These are phyloP conservation scores for Viola odorata DNA, from an alignment of 345 rosid species.

Conservation along the genomic window DNA sequence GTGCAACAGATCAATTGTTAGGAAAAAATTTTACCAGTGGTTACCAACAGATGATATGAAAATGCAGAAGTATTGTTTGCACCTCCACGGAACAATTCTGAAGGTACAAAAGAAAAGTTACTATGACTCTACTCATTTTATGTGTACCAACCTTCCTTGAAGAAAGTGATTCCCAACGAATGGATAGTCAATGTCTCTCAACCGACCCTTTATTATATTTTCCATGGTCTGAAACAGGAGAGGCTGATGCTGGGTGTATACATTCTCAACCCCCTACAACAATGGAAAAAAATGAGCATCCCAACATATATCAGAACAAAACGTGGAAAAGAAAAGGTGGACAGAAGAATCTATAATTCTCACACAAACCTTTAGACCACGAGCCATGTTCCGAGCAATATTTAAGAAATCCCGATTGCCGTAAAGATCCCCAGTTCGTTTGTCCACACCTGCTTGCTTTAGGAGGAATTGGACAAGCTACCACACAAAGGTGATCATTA, in stretches of 20 bases:
- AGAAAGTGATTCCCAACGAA: slow-evolving; percentile 90
- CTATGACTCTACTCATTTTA: slow-evolving; percentile 1
- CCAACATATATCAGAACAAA: background rate
- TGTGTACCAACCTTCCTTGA: slow-evolving; percentile 73
- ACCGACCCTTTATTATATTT: slow-evolving; percentile 78
- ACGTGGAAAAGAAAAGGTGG: background rate
- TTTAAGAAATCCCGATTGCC: slow-evolving; percentile 91
- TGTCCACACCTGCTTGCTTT: slow-evolving; percentile 95
- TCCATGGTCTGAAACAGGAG: slow-evolving; percentile 93
- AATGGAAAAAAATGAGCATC: background rate
- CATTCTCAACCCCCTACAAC: slow-evolving; percentile 89
- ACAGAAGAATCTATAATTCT: slow-evolving; percentile 4
- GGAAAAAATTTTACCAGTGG: no score
- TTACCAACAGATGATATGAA: no score
- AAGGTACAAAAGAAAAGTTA: background rate
- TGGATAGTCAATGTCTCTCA: slow-evolving; percentile 93
- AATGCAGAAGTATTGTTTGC: no score
- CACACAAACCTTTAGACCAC: slow-evolving; percentile 86
- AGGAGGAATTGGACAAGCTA: slow-evolving; percentile 94
- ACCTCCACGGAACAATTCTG: background rate
- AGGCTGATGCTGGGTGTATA: slow-evolving; percentile 98
- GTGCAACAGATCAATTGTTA: no score
- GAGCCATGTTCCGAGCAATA: slow-evolving; percentile 99
- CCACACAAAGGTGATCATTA: slow-evolving; percentile 27
- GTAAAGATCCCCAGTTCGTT: slow-evolving; percentile 87